These are phyloP conservation scores for Cyberlindnera americana DNA, from an alignment of 805 yeast species.

Conservation along the genomic window DNA sequence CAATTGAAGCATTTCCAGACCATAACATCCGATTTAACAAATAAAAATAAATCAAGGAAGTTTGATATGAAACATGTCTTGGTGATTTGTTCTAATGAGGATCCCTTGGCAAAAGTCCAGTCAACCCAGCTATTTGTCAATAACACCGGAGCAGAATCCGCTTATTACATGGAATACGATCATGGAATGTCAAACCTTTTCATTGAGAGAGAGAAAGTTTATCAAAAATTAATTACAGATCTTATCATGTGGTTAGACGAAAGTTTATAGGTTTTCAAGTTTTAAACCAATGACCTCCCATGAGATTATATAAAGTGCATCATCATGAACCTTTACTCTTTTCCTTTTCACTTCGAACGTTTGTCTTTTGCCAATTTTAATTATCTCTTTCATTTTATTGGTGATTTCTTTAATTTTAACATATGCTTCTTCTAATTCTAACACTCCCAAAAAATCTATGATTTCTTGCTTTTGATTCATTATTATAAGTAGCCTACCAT, in stretches of 20 bases:
- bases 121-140: constrained; percentile 11
- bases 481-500: constrained; percentile 11
- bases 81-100: constrained; percentile 16
- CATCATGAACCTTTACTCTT: constrained; percentile 10
- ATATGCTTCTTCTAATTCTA: constrained; percentile 25
- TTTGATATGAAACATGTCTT: constrained; percentile 16
- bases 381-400: constrained; percentile 2
- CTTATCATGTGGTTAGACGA: constrained; percentile 21
- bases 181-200: constrained; percentile 21
- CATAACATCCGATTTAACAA: constrained; percentile 2
- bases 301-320: constrained; percentile 10
- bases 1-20: constrained; percentile 8
- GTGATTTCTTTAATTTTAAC: constrained; percentile 11
- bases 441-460: constrained; percentile 19
- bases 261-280: constrained; percentile 7
- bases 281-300: constrained; percentile 21
- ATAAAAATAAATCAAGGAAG: constrained; percentile 4
- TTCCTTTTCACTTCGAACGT: too few species aligned
- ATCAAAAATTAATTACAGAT: constrained; percentile 15
- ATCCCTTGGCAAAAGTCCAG: constrained; percentile 6
- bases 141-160: constrained; percentile 14
- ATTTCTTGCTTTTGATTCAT: constrained; percentile 14
- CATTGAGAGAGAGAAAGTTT: constrained; percentile 20
- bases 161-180: constrained; percentile 14
- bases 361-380: constrained; percentile 16